A percentile compares a stretch with the other conserved stretches of the same genome.
Conservation (phyloP, 208 protist genomes). For the Leishmania braziliensis region DNA sequence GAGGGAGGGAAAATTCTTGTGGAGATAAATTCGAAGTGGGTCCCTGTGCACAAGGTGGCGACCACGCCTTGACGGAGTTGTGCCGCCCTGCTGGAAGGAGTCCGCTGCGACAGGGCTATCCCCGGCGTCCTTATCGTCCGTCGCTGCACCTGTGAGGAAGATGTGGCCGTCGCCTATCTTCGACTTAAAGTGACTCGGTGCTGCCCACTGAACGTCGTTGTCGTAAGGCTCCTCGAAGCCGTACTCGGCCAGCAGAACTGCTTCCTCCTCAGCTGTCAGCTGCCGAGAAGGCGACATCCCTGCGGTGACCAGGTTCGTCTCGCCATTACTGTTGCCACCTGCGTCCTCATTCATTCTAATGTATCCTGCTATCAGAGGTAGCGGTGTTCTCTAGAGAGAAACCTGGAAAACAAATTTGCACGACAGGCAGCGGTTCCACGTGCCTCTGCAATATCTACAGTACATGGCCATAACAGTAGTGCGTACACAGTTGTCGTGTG, state of each 20-base stretch:
- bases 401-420: neutral
- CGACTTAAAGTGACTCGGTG: slow-evolving; percentile 59
- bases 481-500: neutral
- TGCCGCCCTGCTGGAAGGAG: too few species aligned
- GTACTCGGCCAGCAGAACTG: slow-evolving; percentile 73
- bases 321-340: neutral
- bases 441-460: neutral
- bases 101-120: neutral
- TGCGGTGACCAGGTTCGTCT: neutral
- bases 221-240: slow-evolving; percentile 61
- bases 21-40: slow-evolving; percentile 12
- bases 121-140: slow-evolving; percentile 21
- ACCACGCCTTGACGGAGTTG: neutral
- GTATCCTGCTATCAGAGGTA: neutral
- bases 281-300: neutral
- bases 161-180: slow-evolving; percentile 59
- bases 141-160: slow-evolving; percentile 67
- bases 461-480: neutral
- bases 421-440: neutral
- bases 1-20: slow-evolving; percentile 8
- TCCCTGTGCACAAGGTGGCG: neutral
- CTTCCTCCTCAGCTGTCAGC: slow-evolving; percentile 63
- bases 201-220: slow-evolving; percentile 39
- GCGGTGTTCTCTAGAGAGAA: neutral
- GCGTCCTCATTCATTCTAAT: slow-evolving; percentile 24